Percentiles rank a stretch among this genome's conserved stretches.
These are phyloP conservation scores for Yarrowia divulgata DNA, from an alignment of 805 yeast species.

Conservation along the genomic window DNA sequence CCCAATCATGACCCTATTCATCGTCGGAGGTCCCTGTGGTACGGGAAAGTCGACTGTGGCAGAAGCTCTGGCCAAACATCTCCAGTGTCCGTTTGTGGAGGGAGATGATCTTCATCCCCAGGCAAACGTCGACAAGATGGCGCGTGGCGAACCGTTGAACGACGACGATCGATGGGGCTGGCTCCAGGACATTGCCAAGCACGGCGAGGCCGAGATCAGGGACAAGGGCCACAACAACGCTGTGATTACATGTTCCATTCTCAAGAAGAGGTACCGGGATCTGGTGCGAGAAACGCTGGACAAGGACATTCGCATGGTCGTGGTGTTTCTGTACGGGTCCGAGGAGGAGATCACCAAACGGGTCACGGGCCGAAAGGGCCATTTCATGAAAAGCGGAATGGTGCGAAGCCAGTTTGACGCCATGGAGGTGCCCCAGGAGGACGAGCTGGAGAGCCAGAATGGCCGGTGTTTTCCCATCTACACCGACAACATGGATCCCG, in stretches of 20 bases:
- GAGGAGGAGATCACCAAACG: slow-evolving; percentile 67
- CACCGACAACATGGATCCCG: slow-evolving; percentile 11
- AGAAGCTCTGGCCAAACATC: slow-evolving; percentile 55
- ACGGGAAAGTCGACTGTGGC: slow-evolving; percentile 92
- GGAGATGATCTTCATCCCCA: slow-evolving; percentile 84
- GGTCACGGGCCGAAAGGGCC: slow-evolving; percentile 70
- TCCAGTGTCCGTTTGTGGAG: slow-evolving; percentile 70
- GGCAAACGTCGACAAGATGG: slow-evolving; percentile 82
- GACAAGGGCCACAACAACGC: slow-evolving; percentile 44
- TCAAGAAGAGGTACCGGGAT: slow-evolving; percentile 77
- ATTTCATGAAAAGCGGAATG: slow-evolving; percentile 89
- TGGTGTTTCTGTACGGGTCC: slow-evolving; percentile 69
- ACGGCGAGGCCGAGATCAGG: slow-evolving; percentile 51
- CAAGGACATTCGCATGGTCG: slow-evolving; percentile 12
- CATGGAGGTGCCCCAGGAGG: slow-evolving; percentile 68
- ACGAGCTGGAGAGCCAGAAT: neutral
- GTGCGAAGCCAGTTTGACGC: slow-evolving; percentile 76
- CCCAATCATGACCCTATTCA: slow-evolving; percentile 43
- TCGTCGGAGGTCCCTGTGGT: slow-evolving; percentile 96
- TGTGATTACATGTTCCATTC: slow-evolving; percentile 84
- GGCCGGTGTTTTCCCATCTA: slow-evolving; percentile 19
- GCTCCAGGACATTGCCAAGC: slow-evolving; percentile 62
- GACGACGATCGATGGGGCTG: slow-evolving; percentile 96
- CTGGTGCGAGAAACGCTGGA: slow-evolving; percentile 58
- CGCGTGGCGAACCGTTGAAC: slow-evolving; percentile 75